Base-by-base conservation (phyloP, 495 filamentous ascomycete genomes). In the Aspergillus ostianus region DNA sequence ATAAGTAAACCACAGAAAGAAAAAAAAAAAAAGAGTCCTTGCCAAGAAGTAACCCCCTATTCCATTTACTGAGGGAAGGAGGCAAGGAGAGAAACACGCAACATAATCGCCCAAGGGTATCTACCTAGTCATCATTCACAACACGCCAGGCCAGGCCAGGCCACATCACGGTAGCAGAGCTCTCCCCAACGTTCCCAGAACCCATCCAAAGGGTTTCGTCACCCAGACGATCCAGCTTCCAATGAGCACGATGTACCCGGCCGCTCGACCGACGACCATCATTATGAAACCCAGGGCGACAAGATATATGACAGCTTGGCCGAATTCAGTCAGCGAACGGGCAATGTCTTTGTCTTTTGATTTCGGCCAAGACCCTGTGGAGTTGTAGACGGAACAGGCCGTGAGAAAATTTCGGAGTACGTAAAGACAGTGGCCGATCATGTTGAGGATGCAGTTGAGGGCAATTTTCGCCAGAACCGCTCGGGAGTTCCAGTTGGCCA, bases 171-270 rank as follows among this genome's bases (percentile, higher is more conserved):
- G 27, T 36, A 67, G 63, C 45, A 79, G 32, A 53, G 65, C 68
- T 53, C 66, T 66, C 18, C 67, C 69, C 21, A 77, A 44, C 26
- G 62, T 58, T 10, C 74, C 67, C 27, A 78, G 67, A 12, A 65
- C 56, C 70, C 72, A 76, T 0, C 64, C 70, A 67, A 80, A 71
- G 6, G 77, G 77, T 26, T 60, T 70, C 1, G 64, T 66, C 54
- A 80, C 71, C 77, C 77, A 80, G 6, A 76, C 47, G 18, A 80
- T 64, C 77, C 77, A 80, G 44, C 66, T 72, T 3, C 69, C 70
- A 30, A 79, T 63, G 19, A 77, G 64, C 32, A 76, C 63, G 27
- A 77, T 56, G 47, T 76, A 78, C 10, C 70, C 66, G 3, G 71
- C 67, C 41, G 66, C 59, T 18, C 72, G 73, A 5, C 69, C 69